Base-by-base conservation (phyloP, 2,329 filamentous ascomycete genomes). In the Helminthosporium solani region DNA sequence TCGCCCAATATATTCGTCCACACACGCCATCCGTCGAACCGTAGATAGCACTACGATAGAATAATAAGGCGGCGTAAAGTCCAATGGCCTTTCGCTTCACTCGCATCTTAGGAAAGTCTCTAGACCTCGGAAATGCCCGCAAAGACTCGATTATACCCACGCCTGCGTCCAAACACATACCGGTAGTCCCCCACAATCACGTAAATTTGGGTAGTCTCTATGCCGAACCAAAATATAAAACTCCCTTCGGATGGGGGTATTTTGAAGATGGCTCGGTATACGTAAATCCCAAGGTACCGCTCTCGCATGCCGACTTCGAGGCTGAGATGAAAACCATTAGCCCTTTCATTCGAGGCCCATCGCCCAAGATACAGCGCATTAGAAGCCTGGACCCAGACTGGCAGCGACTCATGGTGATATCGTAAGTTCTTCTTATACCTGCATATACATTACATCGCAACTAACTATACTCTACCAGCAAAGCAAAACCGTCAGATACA, bases 221-320 rank as follows among this genome's bases (percentile, higher is more conserved):
- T 27, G 35, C 30, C 11, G 31, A 7, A 30, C 27, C 33, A 16
- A 20, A 30, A 18, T 8, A 14, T 11, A 47, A 43, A 11, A 25
- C 23, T n/a, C 46, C 44, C 15, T 1, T 27, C 14, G 47, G 53
- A 12, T 57, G 54, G 51, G 59, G 50, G 3, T 63, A 58, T 19
- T 58, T 63, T 23, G 55, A 59, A 18, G 53, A 63, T 47, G 57
- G 58, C 14, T 63, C 58, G 12, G 27, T 61, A 3, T 57, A 49
- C 42, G 42, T 62, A 19, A 27, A 45, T 11, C 45, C 48, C 19
- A 20, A 12, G 21, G 14, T 2, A 23, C 48, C 39, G 27, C 16
- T 53, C n/a, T 34, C 49, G 16, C 53, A 61, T 36, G 21, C 49
- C 15, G 35, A n/a, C 9, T 48, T 62, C 9, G 51, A 61, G 38